phyloP scores from a whole-genome alignment of 2,329 filamentous ascomycete genomes.

The Aspergillus fumigatiaffinis region DNA sequence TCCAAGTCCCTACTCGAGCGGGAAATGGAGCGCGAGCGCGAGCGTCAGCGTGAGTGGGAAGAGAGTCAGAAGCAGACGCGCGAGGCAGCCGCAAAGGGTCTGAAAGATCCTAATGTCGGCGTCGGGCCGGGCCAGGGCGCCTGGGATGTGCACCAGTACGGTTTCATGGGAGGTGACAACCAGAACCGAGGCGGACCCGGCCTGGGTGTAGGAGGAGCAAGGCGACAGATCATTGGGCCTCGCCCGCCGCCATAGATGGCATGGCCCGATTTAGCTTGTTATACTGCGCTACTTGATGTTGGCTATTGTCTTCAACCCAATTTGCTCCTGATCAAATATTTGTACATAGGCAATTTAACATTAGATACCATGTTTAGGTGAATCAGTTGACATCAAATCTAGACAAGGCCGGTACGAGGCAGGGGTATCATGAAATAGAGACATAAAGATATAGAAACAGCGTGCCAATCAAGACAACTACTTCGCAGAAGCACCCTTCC shows the following conservation, averaged over 20 bases:
- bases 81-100: conserved; percentile 43
- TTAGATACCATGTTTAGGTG: neutral
- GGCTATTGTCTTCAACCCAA: neutral
- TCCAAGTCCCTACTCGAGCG: conserved; percentile 61
- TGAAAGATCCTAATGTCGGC: conserved; percentile 40
- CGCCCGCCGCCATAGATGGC: conserved; percentile 43
- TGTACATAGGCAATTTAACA: neutral
- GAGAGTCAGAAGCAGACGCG: conserved; percentile 52
- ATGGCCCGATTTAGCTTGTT: neutral
- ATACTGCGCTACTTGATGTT: neutral
- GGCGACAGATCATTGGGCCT: conserved; percentile 62
- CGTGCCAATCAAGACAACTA: neutral
- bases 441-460: neutral
- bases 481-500: neutral
- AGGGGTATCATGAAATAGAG: neutral
- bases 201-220: conserved; percentile 51
- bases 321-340: neutral
- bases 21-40: conserved; percentile 64
- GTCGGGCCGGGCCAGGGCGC: conserved; percentile 46
- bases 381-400: neutral
- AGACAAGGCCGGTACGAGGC: neutral
- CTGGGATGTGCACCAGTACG: conserved; percentile 65
- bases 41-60: conserved; percentile 63
- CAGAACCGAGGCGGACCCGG: conserved; percentile 53
- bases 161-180: conserved; percentile 59